These are phyloP conservation scores for Liquidambar formosana DNA, from an alignment of 164 flowering plant species.

Conservation along the genomic window DNA sequence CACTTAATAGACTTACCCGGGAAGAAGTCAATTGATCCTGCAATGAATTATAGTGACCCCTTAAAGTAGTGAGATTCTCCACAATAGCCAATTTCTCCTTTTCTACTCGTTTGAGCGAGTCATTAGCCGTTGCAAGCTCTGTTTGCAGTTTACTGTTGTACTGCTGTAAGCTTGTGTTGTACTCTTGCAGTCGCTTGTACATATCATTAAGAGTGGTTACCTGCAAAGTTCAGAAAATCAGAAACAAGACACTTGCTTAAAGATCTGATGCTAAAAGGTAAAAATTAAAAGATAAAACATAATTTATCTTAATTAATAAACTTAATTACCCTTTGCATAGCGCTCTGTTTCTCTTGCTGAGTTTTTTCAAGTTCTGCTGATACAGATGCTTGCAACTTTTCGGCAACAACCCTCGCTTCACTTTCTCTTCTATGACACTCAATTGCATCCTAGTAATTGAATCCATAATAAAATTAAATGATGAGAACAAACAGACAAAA, in stretches of 20 bases:
- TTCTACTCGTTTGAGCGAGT: conserved; percentile 64
- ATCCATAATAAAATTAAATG: not conserved
- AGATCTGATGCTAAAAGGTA: no score
- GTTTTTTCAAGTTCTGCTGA: conserved; percentile 49
- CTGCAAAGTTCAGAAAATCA: conserved; percentile 34
- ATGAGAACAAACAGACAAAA: not conserved
- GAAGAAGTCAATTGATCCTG: conserved; percentile 63
- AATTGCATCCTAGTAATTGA: conserved; percentile 37
- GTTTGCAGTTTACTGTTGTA: conserved; percentile 88
- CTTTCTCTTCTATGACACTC: conserved; percentile 55
- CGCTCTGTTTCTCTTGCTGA: conserved; percentile 50
- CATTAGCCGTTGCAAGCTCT: conserved; percentile 69
- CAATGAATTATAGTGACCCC: conserved; percentile 59
- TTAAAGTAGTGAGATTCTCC: conserved; percentile 64
- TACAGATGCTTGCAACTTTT: conserved; percentile 46
- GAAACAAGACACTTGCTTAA: not conserved
- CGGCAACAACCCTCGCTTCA: conserved; percentile 47
- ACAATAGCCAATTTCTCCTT: conserved; percentile 70
- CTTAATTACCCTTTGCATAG: conserved; percentile 56
- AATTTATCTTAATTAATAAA: no score
- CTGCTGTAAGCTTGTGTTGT: conserved; percentile 86
- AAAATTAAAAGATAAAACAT: not conserved
- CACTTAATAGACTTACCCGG: conserved; percentile 44
- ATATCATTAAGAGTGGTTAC: conserved; percentile 60
- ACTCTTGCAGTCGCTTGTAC: conserved; percentile 84